Evolutionary conservation across 2,329 filamentous ascomycete genomes (phyloP).

Genomic region (Cordyceps farinosa): DNA sequence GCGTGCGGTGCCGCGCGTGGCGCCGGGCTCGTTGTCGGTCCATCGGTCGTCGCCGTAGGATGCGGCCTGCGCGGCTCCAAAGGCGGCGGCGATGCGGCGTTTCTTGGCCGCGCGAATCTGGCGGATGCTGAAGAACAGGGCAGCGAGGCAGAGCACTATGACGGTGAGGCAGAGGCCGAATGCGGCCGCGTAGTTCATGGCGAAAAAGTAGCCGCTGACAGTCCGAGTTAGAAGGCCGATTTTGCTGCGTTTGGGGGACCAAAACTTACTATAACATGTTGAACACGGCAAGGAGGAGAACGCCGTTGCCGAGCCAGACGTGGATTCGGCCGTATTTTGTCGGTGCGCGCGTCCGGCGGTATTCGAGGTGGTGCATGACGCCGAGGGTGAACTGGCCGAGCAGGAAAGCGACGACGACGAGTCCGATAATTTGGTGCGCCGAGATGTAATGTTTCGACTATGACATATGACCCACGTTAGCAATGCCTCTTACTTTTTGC

Average conservation of each 20-base stretch:
- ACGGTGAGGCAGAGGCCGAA: slow-evolving; percentile 30
- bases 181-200: slow-evolving; percentile 42
- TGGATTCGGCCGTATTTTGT: slow-evolving; percentile 53
- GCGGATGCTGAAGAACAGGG: slow-evolving; percentile 36
- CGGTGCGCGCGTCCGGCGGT: slow-evolving; percentile 45
- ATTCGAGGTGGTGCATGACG: slow-evolving; percentile 52
- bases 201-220: slow-evolving; percentile 54
- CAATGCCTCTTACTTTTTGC: not conserved
- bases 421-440: slow-evolving; percentile 57
- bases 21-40: slow-evolving; percentile 12
- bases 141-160: slow-evolving; percentile 40
- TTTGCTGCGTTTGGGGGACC: not conserved
- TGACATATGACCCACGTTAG: slow-evolving; percentile 17
- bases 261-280: slow-evolving; percentile 54
- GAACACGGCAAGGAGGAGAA: slow-evolving; percentile 50
- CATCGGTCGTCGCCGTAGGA: slow-evolving; percentile 17
- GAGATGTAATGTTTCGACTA: slow-evolving; percentile 52
- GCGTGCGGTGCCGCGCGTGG: not conserved
- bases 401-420: slow-evolving; percentile 49
- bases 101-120: slow-evolving; percentile 27
- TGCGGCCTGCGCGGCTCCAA: slow-evolving; percentile 15
- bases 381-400: slow-evolving; percentile 53
- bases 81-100: slow-evolving; percentile 20
- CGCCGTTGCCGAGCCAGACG: slow-evolving; percentile 53
- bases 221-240: not conserved